Percentiles rank a stretch among this genome's conserved stretches.
Evolutionary conservation across 352 stramenopile species (phyloP).

Genomic region (Pythium rishiriense): DNA sequence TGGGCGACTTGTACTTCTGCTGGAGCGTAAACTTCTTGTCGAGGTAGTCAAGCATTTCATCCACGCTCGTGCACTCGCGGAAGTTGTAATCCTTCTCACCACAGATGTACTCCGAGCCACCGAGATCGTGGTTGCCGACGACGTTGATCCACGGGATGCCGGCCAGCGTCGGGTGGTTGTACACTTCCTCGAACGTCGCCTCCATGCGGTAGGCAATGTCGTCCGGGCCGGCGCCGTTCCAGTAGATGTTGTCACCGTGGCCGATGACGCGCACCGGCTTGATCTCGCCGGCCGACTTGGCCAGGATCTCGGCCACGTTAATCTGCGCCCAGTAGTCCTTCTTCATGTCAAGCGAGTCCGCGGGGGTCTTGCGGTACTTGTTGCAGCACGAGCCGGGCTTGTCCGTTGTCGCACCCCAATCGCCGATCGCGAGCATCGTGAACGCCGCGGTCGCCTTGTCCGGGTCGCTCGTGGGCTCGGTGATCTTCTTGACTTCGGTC

Average conservation of each 20-base stretch:
- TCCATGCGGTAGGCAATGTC: conserved; percentile 86
- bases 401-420: conserved; percentile 85
- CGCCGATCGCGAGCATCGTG: conserved; percentile 84
- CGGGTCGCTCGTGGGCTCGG: conserved; percentile 61
- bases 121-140: conserved; percentile 86
- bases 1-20: conserved; percentile 78
- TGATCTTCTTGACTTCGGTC: conserved; percentile 19
- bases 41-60: conserved; percentile 81
- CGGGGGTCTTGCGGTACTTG: conserved; percentile 83
- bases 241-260: conserved; percentile 90
- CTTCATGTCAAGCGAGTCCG: conserved; percentile 84
- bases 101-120: conserved; percentile 83
- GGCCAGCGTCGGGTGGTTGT: conserved; percentile 72
- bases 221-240: conserved; percentile 75
- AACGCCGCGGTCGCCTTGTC: conserved; percentile 47
- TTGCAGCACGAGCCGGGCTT: conserved; percentile 88
- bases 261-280: conserved; percentile 73
- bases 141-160: conserved; percentile 87
- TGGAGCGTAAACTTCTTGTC: conserved; percentile 84
- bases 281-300: conserved; percentile 64
- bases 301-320: conserved; percentile 79
- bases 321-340: conserved; percentile 88
- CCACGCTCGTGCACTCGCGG: conserved; percentile 64
- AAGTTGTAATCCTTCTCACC: conserved; percentile 89
- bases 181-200: conserved; percentile 84